These are phyloP conservation scores for Pyricularia pennisetigena DNA, from an alignment of 2,329 filamentous ascomycete species.

Conservation along the genomic window DNA sequence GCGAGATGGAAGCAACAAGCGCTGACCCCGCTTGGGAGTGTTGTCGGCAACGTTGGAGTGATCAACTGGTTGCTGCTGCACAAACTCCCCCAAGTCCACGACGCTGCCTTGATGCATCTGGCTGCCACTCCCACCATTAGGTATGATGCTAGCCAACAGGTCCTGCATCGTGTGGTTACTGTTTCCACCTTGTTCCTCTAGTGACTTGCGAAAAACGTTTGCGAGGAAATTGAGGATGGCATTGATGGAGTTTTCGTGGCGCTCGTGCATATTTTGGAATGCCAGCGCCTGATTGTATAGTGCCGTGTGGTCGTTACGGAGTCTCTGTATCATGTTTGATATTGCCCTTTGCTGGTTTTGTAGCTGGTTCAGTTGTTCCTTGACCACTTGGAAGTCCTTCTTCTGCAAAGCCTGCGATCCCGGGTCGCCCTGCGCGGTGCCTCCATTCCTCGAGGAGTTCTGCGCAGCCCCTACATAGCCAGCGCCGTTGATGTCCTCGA, in stretches of 20 bases:
- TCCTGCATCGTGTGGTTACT: conserved; percentile 62
- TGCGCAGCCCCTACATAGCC: conserved; percentile 8
- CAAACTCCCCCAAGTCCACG: conserved; percentile 51
- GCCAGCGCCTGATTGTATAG: conserved; percentile 79
- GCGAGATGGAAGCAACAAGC: conserved; percentile 39
- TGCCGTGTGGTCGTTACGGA: conserved; percentile 79
- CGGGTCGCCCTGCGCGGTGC: conserved; percentile 6
- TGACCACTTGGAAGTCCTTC: conserved; percentile 69
- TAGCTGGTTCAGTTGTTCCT: conserved; percentile 71
- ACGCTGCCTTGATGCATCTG: conserved; percentile 47
- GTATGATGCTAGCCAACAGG: conserved; percentile 69
- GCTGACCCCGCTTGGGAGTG: conserved; percentile 40
- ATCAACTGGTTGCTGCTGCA: conserved; percentile 34
- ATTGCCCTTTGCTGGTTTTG: conserved; percentile 83
- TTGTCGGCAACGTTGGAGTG: conserved; percentile 21
- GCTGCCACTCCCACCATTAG: conserved; percentile 20
- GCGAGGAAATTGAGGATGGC: conserved; percentile 96
- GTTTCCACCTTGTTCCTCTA: conserved; percentile 70
- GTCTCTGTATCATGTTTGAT: conserved; percentile 66
- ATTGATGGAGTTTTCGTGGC: conserved; percentile 98
- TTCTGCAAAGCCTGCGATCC: conserved; percentile 40
- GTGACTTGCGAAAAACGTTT: conserved; percentile 88
- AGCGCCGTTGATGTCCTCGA: conserved; percentile 27
- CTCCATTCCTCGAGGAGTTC: conserved; percentile 13
- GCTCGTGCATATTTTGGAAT: conserved; percentile 85